phyloP scores from a whole-genome alignment of 1,284 basidiomycete species.

The Schizopora paradoxa region DNA sequence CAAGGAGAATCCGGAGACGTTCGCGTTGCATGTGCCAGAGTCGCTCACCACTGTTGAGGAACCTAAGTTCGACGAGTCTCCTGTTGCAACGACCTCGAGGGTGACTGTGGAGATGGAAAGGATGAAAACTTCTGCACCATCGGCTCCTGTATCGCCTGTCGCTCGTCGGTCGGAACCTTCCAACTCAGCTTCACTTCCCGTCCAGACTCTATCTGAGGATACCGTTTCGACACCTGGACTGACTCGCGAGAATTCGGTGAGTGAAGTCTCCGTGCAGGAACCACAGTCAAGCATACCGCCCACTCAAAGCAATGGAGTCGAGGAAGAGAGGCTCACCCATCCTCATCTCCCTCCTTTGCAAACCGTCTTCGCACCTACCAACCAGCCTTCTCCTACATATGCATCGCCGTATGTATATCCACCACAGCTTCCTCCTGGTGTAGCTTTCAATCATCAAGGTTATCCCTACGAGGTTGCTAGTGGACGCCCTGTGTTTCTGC shows the following conservation, averaged over 20 bases:
- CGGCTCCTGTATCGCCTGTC: too few species aligned
- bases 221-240: slow-evolving; percentile 12
- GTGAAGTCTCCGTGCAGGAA: slow-evolving; percentile 11
- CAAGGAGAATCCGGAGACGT: slow-evolving; percentile 23
- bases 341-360: slow-evolving; percentile 48
- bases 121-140: too few species aligned
- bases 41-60: slow-evolving; percentile 32
- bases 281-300: slow-evolving; percentile 1
- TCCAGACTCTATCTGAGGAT: slow-evolving; percentile 6
- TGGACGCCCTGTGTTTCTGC: slow-evolving; percentile 69
- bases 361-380: slow-evolving; percentile 50
- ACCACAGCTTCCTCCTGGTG: slow-evolving; percentile 62
- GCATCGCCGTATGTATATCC: slow-evolving; percentile 55
- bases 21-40: slow-evolving; percentile 19
- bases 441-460: slow-evolving; percentile 67
- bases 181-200: too few species aligned
- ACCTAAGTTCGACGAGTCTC: slow-evolving; percentile 16
- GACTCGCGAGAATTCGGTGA: slow-evolving; percentile 15
- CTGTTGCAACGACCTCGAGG: background rate
- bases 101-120: too few species aligned
- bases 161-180: too few species aligned
- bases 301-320: slow-evolving; percentile 19
- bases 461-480: slow-evolving; percentile 74
- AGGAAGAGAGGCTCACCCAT: background rate
- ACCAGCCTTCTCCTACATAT: slow-evolving; percentile 53